Percentiles rank a stretch among this genome's conserved stretches.
Conservation (phyloP, 2,329 filamentous ascomycete species). For the Botrytis tulipae region DNA sequence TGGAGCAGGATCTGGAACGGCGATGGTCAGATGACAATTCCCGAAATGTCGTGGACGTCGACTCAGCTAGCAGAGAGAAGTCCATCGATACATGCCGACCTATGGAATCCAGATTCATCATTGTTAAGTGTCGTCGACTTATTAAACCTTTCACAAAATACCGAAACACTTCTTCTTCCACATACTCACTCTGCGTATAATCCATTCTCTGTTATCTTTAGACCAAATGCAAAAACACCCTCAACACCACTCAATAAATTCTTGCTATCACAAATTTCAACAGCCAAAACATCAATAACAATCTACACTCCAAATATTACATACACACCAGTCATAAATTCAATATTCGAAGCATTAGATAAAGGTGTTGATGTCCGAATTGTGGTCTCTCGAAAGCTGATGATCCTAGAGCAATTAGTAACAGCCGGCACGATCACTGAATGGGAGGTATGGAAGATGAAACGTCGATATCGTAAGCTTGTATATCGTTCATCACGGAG, state of each 20-base stretch:
- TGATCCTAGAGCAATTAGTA: slow-evolving; percentile 77
- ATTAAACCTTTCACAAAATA: not conserved
- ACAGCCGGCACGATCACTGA: slow-evolving; percentile 74
- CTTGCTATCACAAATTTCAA: slow-evolving; percentile 38
- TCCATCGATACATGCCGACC: slow-evolving; percentile 68
- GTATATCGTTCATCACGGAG: slow-evolving; percentile 20
- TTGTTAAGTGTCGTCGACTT: slow-evolving; percentile 48
- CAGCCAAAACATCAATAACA: slow-evolving; percentile 57
- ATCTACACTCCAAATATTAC: slow-evolving; percentile 80
- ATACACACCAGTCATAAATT: slow-evolving; percentile 59
- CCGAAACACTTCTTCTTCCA: slow-evolving; percentile 23
- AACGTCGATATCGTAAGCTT: slow-evolving; percentile 51
- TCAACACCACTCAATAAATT: slow-evolving; percentile 50
- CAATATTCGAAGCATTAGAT: slow-evolving; percentile 57
- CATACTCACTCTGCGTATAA: slow-evolving; percentile 22
- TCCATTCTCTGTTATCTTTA: slow-evolving; percentile 37
- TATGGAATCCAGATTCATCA: not conserved
- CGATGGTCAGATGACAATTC: slow-evolving; percentile 8
- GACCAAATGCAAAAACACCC: slow-evolving; percentile 64
- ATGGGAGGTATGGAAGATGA: slow-evolving; percentile 58
- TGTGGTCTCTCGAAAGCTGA: slow-evolving; percentile 66
- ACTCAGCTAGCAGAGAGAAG: slow-evolving; percentile 39
- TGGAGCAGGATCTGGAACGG: slow-evolving; percentile 17
- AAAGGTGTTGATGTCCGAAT: slow-evolving; percentile 68
- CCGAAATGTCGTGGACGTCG: not conserved